Evolutionary conservation across 257 asterid genomes (phyloP).

Genomic region (Oldenlandia corymbosa): DNA sequence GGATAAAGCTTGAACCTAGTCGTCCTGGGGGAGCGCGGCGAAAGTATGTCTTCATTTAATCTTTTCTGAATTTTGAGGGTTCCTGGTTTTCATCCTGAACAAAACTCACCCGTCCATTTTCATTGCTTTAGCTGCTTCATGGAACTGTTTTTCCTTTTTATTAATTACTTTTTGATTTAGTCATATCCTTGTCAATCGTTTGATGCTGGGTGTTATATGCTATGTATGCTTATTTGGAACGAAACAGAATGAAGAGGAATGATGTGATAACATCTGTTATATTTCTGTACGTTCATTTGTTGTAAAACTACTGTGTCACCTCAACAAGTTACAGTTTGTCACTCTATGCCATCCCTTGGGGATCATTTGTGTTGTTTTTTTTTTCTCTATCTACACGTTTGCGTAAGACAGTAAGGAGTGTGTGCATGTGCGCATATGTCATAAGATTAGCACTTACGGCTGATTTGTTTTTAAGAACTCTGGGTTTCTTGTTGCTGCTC

Average conservation of each 20-base stretch:
- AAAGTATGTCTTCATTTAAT: constrained; percentile 37
- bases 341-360: background rate
- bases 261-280: background rate
- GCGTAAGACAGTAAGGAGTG: no score
- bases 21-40: constrained; percentile 91
- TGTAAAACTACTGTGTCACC: background rate
- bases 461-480: background rate
- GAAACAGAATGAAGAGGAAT: background rate
- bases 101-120: background rate
- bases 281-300: background rate
- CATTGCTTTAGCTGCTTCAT: background rate
- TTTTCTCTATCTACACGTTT: background rate
- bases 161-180: no score
- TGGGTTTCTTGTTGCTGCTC: background rate
- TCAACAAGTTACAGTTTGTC: background rate
- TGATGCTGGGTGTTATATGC: background rate
- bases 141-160: no score
- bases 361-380: no score
- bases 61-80: background rate
- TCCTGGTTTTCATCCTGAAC: background rate
- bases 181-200: background rate
- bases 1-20: constrained; percentile 84
- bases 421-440: no score
- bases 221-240: background rate
- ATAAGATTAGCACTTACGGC: background rate